These are phyloP conservation scores for Cyclostephanos invisitatus DNA, from an alignment of 108 stramenopile species.

Conservation along the genomic window DNA sequence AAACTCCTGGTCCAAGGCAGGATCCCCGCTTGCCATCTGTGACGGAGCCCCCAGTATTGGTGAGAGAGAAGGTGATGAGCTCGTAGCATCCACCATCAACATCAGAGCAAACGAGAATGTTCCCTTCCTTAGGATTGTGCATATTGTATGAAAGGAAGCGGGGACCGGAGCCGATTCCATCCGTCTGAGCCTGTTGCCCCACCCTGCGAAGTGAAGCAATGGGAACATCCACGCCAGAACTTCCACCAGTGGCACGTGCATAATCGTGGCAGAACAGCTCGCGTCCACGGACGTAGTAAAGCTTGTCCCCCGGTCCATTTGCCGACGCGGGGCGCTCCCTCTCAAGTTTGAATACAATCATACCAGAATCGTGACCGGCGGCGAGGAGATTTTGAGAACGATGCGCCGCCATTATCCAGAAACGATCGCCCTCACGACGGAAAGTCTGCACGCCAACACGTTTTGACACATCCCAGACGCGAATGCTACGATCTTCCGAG, in stretches of 20 bases:
- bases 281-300: constrained; percentile 96
- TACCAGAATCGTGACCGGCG: constrained; percentile 98
- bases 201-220: constrained; percentile 90
- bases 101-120: constrained; percentile 88
- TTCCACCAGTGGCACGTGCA: constrained; percentile 54
- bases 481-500: constrained; percentile 97
- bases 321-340: constrained; percentile 95
- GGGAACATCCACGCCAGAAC: constrained; percentile 87
- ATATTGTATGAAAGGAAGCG: constrained; percentile 92
- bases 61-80: constrained; percentile 87
- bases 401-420: constrained; percentile 97
- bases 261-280: constrained; percentile 95
- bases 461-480: constrained; percentile 98
- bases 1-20: constrained; percentile 92
- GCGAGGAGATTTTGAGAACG: constrained; percentile 94
- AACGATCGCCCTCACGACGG: constrained; percentile 97
- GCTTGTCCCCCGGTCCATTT: constrained; percentile 66
- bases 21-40: constrained; percentile 92
- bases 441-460: constrained; percentile 98
- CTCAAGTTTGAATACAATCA: constrained; percentile 99
- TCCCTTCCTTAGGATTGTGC: constrained; percentile 93
- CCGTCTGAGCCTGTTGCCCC: constrained; percentile 89
- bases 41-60: constrained; percentile 75
- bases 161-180: constrained; percentile 91
- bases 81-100: constrained; percentile 96